Conservation (phyloP, 306 rosid genomes). For the Medicago arabica region DNA sequence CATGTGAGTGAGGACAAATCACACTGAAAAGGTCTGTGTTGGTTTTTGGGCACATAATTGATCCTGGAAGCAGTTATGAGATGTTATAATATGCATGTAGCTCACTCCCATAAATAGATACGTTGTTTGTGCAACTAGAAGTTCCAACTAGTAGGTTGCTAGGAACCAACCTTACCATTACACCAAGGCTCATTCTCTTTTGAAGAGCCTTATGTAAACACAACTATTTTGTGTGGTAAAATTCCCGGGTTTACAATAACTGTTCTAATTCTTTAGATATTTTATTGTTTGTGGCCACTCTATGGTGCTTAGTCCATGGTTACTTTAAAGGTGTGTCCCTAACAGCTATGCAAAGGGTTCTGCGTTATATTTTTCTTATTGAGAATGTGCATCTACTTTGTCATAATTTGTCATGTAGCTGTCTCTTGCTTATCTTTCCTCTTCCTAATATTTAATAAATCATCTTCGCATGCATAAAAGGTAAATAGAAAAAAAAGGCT, state of each 20-base stretch:
- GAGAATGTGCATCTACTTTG: conserved; percentile 5
- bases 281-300: conserved; percentile 17
- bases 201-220: background rate
- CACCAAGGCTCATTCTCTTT: conserved; percentile 20
- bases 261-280: background rate
- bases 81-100: background rate
- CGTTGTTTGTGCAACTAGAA: conserved; percentile 13
- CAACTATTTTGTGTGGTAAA: background rate
- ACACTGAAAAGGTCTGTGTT: background rate
- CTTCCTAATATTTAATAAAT: background rate
- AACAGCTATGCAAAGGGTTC: conserved; percentile 13
- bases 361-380: background rate
- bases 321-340: conserved; percentile 7
- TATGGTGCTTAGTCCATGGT: conserved; percentile 8
- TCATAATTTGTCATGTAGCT: background rate
- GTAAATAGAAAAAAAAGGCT: background rate
- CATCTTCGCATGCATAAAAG: background rate
- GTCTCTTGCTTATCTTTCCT: background rate
- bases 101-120: background rate
- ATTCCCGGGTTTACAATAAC: conserved; percentile 21
- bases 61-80: background rate
- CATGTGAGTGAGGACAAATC: background rate
- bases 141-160: background rate
- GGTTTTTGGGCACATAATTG: background rate
- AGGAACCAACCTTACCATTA: background rate